Evolutionary conservation across 2,329 filamentous ascomycete genomes (phyloP).

Genomic region (Ophiostoma perfectum): DNA sequence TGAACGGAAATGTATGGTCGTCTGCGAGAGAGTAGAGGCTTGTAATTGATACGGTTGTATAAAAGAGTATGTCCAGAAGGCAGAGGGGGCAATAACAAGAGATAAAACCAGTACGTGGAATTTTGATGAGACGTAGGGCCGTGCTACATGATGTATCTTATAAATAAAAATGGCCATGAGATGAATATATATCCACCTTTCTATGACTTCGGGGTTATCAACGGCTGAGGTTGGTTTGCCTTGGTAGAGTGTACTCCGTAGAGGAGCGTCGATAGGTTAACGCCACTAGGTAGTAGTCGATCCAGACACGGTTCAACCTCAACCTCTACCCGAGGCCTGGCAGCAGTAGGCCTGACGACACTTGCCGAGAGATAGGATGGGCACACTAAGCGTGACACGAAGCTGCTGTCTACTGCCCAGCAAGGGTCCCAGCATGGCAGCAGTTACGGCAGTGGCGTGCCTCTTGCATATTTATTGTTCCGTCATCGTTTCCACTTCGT

Average conservation of each 20-base stretch:
- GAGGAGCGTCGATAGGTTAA: too few species aligned
- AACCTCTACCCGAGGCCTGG: too few species aligned
- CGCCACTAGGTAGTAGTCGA: too few species aligned
- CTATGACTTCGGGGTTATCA: too few species aligned
- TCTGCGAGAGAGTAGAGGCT: not conserved
- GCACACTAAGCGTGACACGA: not conserved
- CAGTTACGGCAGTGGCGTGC: not conserved
- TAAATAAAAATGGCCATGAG: not conserved
- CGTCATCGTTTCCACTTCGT: not conserved
- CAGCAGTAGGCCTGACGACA: not conserved
- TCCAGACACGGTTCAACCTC: too few species aligned
- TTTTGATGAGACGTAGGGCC: constrained; percentile 2
- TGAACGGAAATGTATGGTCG: not conserved
- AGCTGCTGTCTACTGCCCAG: not conserved
- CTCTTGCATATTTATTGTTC: not conserved
- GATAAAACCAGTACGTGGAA: not conserved
- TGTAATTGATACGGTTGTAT: not conserved
- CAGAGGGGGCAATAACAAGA: not conserved
- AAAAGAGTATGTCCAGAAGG: not conserved
- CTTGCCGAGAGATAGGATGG: constrained; percentile 3
- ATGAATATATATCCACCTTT: not conserved
- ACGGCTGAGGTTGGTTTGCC: too few species aligned
- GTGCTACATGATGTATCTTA: not conserved
- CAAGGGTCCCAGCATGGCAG: not conserved
- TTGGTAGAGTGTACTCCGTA: too few species aligned